phyloP scores from a whole-genome alignment of 2,329 filamentous ascomycete species.

The Harringtonia aguacate region DNA sequence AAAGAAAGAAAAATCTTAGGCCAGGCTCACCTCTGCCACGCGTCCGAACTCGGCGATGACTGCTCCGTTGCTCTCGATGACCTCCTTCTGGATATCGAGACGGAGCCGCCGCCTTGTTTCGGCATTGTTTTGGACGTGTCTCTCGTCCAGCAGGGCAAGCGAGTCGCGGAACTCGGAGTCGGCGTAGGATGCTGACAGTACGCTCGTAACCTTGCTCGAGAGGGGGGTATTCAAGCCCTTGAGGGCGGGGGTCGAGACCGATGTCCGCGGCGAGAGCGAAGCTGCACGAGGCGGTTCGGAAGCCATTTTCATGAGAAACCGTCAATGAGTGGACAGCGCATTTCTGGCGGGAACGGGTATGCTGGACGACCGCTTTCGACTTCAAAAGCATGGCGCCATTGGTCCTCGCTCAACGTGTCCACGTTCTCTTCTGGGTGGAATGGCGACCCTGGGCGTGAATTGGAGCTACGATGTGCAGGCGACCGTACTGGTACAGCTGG shows the following conservation, averaged over 20 bases:
- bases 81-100: constrained; percentile 78
- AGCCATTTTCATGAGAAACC: constrained; percentile 7
- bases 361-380: too few species aligned
- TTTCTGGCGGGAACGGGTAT: too few species aligned
- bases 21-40: constrained; percentile 64
- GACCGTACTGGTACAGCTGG: background rate
- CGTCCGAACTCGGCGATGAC: constrained; percentile 81
- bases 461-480: background rate
- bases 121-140: constrained; percentile 60
- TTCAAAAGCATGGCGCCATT: too few species aligned
- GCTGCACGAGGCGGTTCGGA: constrained; percentile 6
- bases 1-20: background rate
- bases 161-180: constrained; percentile 87
- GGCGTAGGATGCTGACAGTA: constrained; percentile 85
- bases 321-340: too few species aligned
- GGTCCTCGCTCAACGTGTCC: too few species aligned
- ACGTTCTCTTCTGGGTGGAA: too few species aligned
- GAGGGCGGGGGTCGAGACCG: constrained; percentile 14
- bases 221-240: constrained; percentile 50
- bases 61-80: constrained; percentile 84
- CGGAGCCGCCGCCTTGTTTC: constrained; percentile 71
- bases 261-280: constrained; percentile 20
- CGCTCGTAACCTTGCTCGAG: constrained; percentile 69
- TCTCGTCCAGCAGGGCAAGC: constrained; percentile 64
- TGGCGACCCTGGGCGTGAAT: too few species aligned